phyloP scores from a whole-genome alignment of 805 yeast species.

The Nakazawaea ernobii region DNA sequence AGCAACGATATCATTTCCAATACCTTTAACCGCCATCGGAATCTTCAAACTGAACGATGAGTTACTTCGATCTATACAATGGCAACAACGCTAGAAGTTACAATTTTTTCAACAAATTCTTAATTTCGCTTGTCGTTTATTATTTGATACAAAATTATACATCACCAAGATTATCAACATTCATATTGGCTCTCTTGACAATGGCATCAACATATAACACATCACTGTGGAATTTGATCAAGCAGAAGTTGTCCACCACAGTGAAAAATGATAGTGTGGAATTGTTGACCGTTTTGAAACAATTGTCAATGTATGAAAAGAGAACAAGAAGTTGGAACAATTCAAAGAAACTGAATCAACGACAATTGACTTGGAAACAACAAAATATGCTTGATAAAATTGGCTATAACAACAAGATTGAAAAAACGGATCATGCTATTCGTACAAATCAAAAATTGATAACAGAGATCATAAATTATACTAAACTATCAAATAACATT shows the following conservation, averaged over 20 bases:
- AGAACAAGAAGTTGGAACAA: conserved; percentile 39
- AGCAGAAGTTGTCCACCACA: conserved; percentile 8
- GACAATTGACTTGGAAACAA: conserved; percentile 41
- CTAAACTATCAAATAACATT: conserved; percentile 31
- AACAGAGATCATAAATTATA: conserved; percentile 34
- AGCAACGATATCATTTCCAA: conserved; percentile 2
- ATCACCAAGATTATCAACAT: background rate
- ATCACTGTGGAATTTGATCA: conserved; percentile 13
- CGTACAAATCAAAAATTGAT: conserved; percentile 43
- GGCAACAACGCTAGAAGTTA: background rate
- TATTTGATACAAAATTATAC: conserved; percentile 15
- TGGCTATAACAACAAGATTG: conserved; percentile 51
- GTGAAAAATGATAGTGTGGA: conserved; percentile 5
- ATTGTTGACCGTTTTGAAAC: conserved; percentile 3
- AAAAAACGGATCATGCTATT: conserved; percentile 41
- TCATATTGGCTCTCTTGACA: conserved; percentile 20
- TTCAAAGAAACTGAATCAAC: conserved; percentile 25
- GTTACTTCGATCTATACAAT: no score
- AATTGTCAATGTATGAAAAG: conserved; percentile 1
- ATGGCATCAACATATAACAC: conserved; percentile 24
- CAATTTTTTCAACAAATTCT: conserved; percentile 18
- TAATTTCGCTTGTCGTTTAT: conserved; percentile 24
- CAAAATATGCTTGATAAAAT: conserved; percentile 46
- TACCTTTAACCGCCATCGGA: conserved; percentile 6
- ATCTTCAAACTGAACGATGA: no score